Conservation (phyloP, 306 rosid genomes). For the Potentilla sterilis region DNA sequence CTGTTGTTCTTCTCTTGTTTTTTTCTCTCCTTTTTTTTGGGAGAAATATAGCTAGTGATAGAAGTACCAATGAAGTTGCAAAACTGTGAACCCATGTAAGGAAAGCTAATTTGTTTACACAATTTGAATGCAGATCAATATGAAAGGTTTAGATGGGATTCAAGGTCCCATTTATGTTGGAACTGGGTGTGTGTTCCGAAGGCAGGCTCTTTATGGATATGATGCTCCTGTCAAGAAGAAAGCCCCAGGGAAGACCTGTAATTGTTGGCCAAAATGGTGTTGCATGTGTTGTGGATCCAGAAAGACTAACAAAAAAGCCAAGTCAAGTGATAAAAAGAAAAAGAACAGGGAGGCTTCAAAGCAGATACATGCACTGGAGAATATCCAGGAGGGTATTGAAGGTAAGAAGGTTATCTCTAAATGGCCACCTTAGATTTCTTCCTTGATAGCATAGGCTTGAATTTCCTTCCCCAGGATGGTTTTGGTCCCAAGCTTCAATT, state of each 20-base stretch:
- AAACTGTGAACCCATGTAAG: background rate
- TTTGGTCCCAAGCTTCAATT: background rate
- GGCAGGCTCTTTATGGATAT: slow-evolving; percentile 92
- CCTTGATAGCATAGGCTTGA: background rate
- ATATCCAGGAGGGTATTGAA: slow-evolving; percentile 73
- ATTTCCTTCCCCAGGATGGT: background rate
- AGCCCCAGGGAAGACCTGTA: slow-evolving; percentile 68
- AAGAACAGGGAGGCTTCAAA: slow-evolving; percentile 57
- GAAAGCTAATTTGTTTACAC: slow-evolving; percentile 24
- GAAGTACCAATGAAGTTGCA: background rate
- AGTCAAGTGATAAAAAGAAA: slow-evolving; percentile 50
- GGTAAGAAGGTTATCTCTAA: slow-evolving; percentile 40
- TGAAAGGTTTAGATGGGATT: slow-evolving; percentile 95
- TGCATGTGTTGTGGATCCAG: slow-evolving; percentile 62
- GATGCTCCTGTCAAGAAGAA: slow-evolving; percentile 87
- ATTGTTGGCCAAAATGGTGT: slow-evolving; percentile 93
- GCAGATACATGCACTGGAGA: slow-evolving; percentile 65
- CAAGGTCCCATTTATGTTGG: slow-evolving; percentile 97
- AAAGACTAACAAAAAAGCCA: slow-evolving; percentile 61
- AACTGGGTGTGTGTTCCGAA: slow-evolving; percentile 89
- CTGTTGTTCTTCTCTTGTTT: background rate
- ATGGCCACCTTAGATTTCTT: background rate
- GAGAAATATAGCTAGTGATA: background rate
- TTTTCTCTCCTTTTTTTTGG: background rate
- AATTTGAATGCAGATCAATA: slow-evolving; percentile 55